A percentile compares a stretch with the other conserved stretches of the same genome.
Conservation (phyloP, 352 stramenopile genomes). For the Nothophytophthora sp. region DNA sequence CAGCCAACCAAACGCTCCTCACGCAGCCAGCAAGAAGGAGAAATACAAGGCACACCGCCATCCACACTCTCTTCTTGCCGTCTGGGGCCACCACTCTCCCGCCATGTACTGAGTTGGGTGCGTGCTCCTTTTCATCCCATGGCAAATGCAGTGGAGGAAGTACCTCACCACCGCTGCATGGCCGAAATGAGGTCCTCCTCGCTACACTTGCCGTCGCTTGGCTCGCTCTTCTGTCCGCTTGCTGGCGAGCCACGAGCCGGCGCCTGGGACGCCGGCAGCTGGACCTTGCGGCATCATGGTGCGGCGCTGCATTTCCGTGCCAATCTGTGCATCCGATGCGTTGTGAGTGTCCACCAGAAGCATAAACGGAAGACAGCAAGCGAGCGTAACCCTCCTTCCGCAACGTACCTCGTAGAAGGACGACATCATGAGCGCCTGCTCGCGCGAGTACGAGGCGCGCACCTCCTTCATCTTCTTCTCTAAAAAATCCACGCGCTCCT, state of each 20-base stretch:
- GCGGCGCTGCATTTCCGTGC: constrained; percentile 85
- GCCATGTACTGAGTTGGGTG: too few relatives aligned
- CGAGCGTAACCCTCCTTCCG: not conserved
- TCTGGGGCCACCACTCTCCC: not conserved
- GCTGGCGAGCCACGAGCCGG: constrained; percentile 77
- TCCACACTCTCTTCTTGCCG: not conserved
- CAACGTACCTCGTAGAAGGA: constrained; percentile 82
- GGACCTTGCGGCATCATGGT: constrained; percentile 86
- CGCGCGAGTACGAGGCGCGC: constrained; percentile 74
- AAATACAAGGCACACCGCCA: not conserved
- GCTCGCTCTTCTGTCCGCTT: constrained; percentile 84
- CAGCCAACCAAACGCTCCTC: constrained; percentile 20
- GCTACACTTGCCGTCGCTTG: constrained; percentile 76
- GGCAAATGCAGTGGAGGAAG: constrained; percentile 1
- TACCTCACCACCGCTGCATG: constrained; percentile 1
- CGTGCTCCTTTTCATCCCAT: too few relatives aligned
- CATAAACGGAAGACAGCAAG: not conserved
- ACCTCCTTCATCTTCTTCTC: constrained; percentile 89
- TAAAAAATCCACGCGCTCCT: constrained; percentile 82
- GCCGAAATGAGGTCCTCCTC: not conserved
- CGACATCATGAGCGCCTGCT: constrained; percentile 89
- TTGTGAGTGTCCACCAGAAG: not conserved
- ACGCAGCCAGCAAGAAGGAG: not conserved
- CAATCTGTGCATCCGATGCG: constrained; percentile 56
- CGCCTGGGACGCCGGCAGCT: constrained; percentile 37